These are phyloP conservation scores for Cymbopogon flexuosus DNA, from an alignment of 202 grass and related monocot species.

Conservation along the genomic window DNA sequence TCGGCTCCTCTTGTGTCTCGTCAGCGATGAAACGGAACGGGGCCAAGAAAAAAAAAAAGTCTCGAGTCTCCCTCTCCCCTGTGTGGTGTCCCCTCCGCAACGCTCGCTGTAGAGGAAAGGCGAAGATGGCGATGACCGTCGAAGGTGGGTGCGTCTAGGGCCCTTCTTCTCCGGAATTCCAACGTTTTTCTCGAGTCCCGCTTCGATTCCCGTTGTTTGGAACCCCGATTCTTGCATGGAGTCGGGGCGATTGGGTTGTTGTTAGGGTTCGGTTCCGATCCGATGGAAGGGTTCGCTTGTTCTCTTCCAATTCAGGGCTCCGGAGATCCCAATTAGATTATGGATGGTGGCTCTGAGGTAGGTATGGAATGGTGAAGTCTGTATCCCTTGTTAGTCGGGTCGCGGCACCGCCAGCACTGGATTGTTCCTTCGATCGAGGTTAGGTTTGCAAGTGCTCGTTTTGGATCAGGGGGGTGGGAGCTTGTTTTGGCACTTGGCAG, in stretches of 20 bases:
- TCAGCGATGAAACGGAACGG: background rate
- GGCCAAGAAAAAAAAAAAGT: background rate
- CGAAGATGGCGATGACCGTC: slow-evolving; percentile 68
- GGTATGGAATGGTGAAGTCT: background rate
- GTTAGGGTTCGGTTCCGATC: slow-evolving; percentile 33
- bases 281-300: background rate
- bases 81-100: background rate
- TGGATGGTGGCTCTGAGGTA: background rate
- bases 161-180: background rate
- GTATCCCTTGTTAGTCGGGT: background rate
- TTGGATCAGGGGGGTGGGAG: background rate
- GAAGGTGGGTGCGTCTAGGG: slow-evolving; percentile 34
- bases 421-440: background rate
- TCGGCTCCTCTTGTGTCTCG: background rate
- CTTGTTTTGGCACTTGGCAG: background rate
- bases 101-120: background rate
- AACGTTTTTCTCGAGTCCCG: background rate
- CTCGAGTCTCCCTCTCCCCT: background rate
- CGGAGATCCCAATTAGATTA: background rate
- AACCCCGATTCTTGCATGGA: background rate
- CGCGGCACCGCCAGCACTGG: background rate
- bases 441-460: background rate
- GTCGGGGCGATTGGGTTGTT: background rate
- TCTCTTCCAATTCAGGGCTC: background rate
- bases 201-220: background rate